phyloP scores from a whole-genome alignment of 192 early-diverging fungal genomes.

The Podila minutissima region DNA sequence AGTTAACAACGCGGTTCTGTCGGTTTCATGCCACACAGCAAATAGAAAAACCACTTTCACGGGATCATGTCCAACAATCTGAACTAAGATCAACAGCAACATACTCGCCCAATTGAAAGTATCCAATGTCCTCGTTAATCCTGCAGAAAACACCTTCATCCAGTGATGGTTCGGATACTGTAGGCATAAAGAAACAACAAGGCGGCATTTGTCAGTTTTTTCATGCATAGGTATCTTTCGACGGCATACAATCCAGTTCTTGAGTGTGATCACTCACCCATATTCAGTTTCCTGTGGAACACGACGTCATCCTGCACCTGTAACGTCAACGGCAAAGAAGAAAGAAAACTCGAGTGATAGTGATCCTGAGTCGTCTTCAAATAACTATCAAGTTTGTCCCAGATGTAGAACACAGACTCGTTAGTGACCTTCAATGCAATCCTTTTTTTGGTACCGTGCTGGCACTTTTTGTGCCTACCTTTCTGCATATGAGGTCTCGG shows the following conservation, averaged over 20 bases:
- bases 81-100: background rate
- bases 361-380: conserved; percentile 58
- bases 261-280: conserved; percentile 22
- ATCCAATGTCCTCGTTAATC: conserved; percentile 60
- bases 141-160: conserved; percentile 72
- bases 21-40: background rate
- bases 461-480: conserved; percentile 28
- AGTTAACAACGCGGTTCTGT: background rate
- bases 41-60: background rate
- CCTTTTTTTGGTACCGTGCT: too few relatives aligned
- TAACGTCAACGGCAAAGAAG: conserved; percentile 57
- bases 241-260: background rate
- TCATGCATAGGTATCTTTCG: background rate
- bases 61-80: background rate
- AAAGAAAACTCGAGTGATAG: conserved; percentile 60
- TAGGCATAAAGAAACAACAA: background rate
- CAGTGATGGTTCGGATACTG: conserved; percentile 62
- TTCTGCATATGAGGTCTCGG: conserved; percentile 60
- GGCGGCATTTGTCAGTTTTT: background rate
- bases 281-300: conserved; percentile 35
- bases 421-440: background rate
- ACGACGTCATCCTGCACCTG: conserved; percentile 59
- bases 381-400: conserved; percentile 47
- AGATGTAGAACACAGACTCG: background rate
- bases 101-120: conserved; percentile 57